Evolutionary conservation across 2,329 filamentous ascomycete genomes (phyloP), one percentile per base, ranked within the genome.

Genomic region (Aspergillus unguis): DNA sequence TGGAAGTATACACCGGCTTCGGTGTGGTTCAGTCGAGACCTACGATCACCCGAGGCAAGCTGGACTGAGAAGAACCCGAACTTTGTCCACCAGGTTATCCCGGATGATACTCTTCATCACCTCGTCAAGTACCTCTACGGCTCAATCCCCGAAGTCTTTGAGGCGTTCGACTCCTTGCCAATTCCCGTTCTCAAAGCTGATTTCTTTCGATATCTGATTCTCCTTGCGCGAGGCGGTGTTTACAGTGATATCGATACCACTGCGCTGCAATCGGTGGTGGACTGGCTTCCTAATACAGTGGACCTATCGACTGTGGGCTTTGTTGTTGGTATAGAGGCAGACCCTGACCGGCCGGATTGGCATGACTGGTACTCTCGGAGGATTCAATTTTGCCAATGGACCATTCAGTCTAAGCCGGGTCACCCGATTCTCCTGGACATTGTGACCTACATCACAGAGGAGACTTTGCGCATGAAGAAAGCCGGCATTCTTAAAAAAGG

Each of bases 351-450:
- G 44, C 82, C 84, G 3, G 94, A 99, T 70, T 99, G 94, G 94
- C 81, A 84, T 33, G 79, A 96, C 1, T 97, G 92, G 94, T 99
- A 97, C 77, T 94, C 90, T 58, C 87, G 94, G 54, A 84, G 92
- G 58, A 92, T 99, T 56, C 94, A 97, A 70, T 97, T 99, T 73
- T 99, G 94, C 75, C 94, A 99, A 71, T 99, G 94, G 94, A 99
- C 94, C 1, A 96, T 99, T 58, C 92, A 97, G 72, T 79, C 88
- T 52, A 99, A 99, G 73, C 88, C 92, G 0, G 94, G 94, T 8
- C 94, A 99, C 69, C 94, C 94, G 0, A 85, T 96, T 9, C 80
- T 99, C 53, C 85, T 92, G 57, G 90, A 96, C 56, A 83, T 96
- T 55, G 90, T 99, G 31, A 80, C 87, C 10, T 87, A 85, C 60